Base-by-base conservation (phyloP, 2,329 filamentous ascomycete species). In the Colletotrichum godetiae region DNA sequence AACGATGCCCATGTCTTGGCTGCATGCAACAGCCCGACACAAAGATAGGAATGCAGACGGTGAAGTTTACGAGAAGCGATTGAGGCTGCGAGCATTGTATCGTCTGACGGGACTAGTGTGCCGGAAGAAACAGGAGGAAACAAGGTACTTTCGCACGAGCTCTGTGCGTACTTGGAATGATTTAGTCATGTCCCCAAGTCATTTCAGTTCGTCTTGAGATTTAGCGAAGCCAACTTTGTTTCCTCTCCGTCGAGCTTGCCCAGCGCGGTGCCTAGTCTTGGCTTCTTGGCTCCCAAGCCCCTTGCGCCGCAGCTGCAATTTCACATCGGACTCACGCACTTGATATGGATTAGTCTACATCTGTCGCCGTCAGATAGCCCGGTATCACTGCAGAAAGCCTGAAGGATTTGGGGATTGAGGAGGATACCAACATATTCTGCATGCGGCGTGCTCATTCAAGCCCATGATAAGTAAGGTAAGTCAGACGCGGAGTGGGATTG, bases 401-500 rank as follows among this genome's bases (percentile, higher is more conserved):
- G 37, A 42, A 42, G 12, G 37, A 19, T 13, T 42, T 42, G 13
- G 5, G 15, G 5, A 42, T 42, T 42, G 15, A 6, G 13, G 1
- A 15, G 12, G 15, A 15, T 42, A 42, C 2, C 13, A 15, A 42
- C 19, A n/a, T n/a, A 10, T n/a, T 10, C 19, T 49, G 6, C 4
- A n/a, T 49, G 19, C 7, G 7, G 42, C 4, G 8, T 49, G 5
- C 3, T 49, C 3, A n/a, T 3, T 49, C 3, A 49, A n/a, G 42
- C 19, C 8, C 2, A 2, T n/a, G 0, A 4, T 49, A 8, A 1
- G 3, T 10, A 2, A 10, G 0, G 1, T 49, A 8, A 1, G 3
- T 10, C 15, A 10, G 19, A n/a, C 3, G 4, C 3, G 42, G n/a
- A 8, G 42, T 49, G 19, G 4, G 6, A 49, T 46, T 8, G 10